phyloP scores from a whole-genome alignment of 1,139 yeast genomes.

The Scheffersomyces titani region DNA sequence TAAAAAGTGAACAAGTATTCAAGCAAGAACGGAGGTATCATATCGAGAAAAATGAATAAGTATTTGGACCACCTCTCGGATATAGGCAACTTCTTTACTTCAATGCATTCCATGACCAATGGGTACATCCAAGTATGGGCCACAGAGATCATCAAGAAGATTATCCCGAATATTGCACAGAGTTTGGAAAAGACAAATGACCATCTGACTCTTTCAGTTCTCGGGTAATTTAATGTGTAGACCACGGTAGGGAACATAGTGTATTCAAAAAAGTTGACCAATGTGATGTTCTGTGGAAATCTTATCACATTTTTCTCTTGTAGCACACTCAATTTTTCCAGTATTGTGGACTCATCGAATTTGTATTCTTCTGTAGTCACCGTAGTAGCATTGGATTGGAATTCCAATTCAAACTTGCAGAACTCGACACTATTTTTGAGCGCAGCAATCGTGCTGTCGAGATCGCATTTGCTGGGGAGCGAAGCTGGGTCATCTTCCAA shows the following conservation, averaged over 20 bases:
- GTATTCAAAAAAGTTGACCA: constrained; percentile 67
- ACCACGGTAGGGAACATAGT: constrained; percentile 93
- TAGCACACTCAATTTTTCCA: constrained; percentile 18
- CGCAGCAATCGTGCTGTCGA: constrained; percentile 27
- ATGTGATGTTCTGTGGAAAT: constrained; percentile 75
- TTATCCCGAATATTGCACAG: constrained; percentile 83
- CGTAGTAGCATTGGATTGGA: constrained; percentile 38
- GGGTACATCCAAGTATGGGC: constrained; percentile 85
- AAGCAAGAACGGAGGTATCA: constrained; percentile 75
- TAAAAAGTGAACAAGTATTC: constrained; percentile 81
- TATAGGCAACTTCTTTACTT: constrained; percentile 47
- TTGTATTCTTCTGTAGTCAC: constrained; percentile 13
- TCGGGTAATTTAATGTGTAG: constrained; percentile 76
- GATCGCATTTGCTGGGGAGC: constrained; percentile 12
- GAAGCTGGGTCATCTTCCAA: constrained; percentile 14
- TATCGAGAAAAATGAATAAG: constrained; percentile 66
- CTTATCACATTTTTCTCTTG: constrained; percentile 24
- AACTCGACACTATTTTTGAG: constrained; percentile 55
- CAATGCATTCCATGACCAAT: constrained; percentile 60
- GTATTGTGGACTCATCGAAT: constrained; percentile 15
- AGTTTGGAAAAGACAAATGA: constrained; percentile 67
- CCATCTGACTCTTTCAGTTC: constrained; percentile 72
- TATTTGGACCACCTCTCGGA: constrained; percentile 50
- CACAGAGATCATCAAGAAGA: constrained; percentile 75
- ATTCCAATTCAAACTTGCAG: constrained; percentile 62